phyloP scores from a whole-genome alignment of 2,329 filamentous ascomycete genomes.

The Ascochyta rabiei region DNA sequence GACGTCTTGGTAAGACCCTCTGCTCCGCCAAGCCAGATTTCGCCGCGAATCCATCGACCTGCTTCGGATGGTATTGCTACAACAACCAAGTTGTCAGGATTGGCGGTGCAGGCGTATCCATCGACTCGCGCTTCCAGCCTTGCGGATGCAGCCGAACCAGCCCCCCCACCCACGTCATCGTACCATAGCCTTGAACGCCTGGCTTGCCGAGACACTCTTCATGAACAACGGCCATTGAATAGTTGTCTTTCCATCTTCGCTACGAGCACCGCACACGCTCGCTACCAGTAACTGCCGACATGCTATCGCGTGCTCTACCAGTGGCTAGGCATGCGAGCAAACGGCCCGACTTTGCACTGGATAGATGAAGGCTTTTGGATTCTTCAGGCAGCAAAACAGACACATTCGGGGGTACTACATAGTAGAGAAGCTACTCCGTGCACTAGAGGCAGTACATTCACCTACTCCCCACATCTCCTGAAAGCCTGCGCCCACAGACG shows the following conservation, averaged over 20 bases:
- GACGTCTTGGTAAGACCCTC: not conserved
- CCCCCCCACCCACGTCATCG: slow-evolving; percentile 1
- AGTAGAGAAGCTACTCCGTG: no score
- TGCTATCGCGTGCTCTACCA: not conserved
- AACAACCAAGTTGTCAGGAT: not conserved
- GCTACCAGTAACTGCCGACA: not conserved
- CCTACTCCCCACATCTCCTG: not conserved
- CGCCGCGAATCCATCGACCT: no score
- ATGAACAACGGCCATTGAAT: not conserved
- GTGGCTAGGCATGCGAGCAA: not conserved
- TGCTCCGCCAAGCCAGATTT: no score
- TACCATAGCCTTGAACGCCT: not conserved
- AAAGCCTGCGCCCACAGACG: not conserved
- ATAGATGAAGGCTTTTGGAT: not conserved
- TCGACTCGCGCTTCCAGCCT: not conserved
- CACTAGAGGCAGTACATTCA: not conserved
- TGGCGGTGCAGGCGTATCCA: not conserved
- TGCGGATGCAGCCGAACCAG: slow-evolving; percentile 14
- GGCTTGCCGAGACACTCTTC: not conserved
- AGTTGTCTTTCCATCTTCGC: not conserved
- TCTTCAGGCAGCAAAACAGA: no score
- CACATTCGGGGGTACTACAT: no score
- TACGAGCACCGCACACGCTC: not conserved
- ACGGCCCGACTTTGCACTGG: not conserved
- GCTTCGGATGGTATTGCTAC: not conserved